Conservation (phyloP, 2,329 filamentous ascomycete species). For the Calonectria crousiana region DNA sequence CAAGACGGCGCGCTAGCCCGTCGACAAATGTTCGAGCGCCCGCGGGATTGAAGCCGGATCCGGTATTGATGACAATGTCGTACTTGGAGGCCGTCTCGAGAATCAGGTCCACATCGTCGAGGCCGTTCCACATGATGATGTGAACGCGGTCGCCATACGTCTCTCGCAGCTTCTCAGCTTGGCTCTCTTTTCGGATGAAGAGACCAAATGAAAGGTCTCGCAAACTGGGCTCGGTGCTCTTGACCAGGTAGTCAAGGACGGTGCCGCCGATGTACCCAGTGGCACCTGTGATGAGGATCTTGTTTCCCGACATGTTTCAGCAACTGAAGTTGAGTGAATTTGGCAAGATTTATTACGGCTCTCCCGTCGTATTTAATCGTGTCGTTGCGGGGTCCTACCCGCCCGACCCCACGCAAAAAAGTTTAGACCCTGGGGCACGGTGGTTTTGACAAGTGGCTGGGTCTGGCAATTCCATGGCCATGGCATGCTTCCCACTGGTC, state of each 20-base stretch:
- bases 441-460: background rate
- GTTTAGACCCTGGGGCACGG: background rate
- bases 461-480: background rate
- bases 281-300: conserved; percentile 18
- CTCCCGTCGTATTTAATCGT: background rate
- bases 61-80: conserved; percentile 20
- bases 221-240: background rate
- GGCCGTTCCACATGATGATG: conserved; percentile 18
- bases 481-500: background rate
- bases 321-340: background rate
- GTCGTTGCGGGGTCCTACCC: background rate
- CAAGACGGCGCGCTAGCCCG: conserved; percentile 14
- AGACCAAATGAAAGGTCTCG: conserved; percentile 9
- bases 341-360: background rate
- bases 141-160: conserved; percentile 21
- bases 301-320: conserved; percentile 7
- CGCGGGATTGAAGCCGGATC: conserved; percentile 10
- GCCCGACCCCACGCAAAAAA: background rate
- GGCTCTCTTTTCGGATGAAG: background rate
- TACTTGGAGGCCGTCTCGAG: conserved; percentile 16
- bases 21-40: conserved; percentile 16
- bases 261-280: conserved; percentile 26
- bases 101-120: conserved; percentile 13
- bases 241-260: conserved; percentile 18
- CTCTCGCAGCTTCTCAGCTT: background rate